Percentiles rank a stretch among this genome's conserved stretches.
Evolutionary conservation across 208 protist species (phyloP).

Genomic region (Strigomonas galati): DNA sequence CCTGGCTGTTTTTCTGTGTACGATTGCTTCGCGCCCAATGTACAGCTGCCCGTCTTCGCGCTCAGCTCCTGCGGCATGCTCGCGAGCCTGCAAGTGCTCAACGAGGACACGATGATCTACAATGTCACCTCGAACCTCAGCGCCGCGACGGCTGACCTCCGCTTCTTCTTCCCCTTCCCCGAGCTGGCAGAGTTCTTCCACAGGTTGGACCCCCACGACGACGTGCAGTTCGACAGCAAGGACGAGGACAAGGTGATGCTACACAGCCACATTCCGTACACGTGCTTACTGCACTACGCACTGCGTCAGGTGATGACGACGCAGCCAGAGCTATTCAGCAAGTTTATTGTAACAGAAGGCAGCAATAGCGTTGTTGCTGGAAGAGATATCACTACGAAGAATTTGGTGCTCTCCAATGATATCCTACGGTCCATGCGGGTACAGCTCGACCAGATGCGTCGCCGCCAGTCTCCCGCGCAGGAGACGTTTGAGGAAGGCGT

Average conservation of each 20-base stretch:
- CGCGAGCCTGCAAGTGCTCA: constrained; percentile 82
- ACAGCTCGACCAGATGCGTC: constrained; percentile 14
- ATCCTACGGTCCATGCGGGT: constrained; percentile 16
- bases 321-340: constrained; percentile 26
- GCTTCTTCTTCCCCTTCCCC: constrained; percentile 87
- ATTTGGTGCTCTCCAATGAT: not conserved
- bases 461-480: constrained; percentile 27
- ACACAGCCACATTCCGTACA: constrained; percentile 88
- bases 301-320: constrained; percentile 9
- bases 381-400: not conserved
- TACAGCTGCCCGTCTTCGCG: constrained; percentile 69
- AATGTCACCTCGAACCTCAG: not conserved
- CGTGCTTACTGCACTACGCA: constrained; percentile 77
- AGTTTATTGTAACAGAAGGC: not conserved
- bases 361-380: no score
- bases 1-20: not conserved
- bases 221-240: constrained; percentile 24
- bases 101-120: constrained; percentile 39
- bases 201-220: constrained; percentile 46
- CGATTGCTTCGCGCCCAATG: not conserved
- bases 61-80: constrained; percentile 85
- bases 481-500: constrained; percentile 63
- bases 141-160: constrained; percentile 64
- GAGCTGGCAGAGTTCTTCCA: constrained; percentile 64
- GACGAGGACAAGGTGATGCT: constrained; percentile 24